These are phyloP conservation scores for Eimeria brunetti DNA, from an alignment of 169 alveolate genomes.

Conservation along the genomic window DNA sequence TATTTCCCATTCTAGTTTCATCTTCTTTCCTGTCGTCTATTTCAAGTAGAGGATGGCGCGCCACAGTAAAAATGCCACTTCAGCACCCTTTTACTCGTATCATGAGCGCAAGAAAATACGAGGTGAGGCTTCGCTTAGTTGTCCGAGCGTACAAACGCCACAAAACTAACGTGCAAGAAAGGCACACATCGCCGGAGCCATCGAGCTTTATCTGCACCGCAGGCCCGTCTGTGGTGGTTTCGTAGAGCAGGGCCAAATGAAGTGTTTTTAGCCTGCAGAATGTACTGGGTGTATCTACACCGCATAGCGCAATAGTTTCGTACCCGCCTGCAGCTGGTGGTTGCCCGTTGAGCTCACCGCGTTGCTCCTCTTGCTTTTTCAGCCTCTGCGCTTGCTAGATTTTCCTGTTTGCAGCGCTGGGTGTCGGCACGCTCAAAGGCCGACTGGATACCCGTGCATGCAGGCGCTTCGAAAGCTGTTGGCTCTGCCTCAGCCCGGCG, in stretches of 20 bases:
- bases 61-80: slow-evolving; percentile 76
- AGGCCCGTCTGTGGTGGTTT: neutral
- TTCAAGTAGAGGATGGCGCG: slow-evolving; percentile 34
- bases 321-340: neutral
- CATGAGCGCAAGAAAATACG: slow-evolving; percentile 70
- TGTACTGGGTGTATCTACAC: too few species aligned
- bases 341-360: neutral
- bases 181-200: neutral
- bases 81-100: slow-evolving; percentile 69
- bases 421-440: slow-evolving; percentile 90
- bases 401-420: slow-evolving; percentile 52
- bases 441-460: slow-evolving; percentile 94
- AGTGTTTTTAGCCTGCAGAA: neutral
- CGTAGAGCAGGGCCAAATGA: neutral
- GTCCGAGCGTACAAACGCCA: neutral
- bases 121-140: slow-evolving; percentile 10
- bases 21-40: neutral
- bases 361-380: neutral
- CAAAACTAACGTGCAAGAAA: neutral
- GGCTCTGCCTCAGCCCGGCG: slow-evolving; percentile 93
- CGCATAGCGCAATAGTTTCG: neutral
- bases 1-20: neutral
- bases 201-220: neutral
- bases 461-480: slow-evolving; percentile 94
- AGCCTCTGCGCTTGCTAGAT: neutral